Base-by-base conservation (phyloP, 768 basidiomycete genomes). In the Agaricus blazei region DNA sequence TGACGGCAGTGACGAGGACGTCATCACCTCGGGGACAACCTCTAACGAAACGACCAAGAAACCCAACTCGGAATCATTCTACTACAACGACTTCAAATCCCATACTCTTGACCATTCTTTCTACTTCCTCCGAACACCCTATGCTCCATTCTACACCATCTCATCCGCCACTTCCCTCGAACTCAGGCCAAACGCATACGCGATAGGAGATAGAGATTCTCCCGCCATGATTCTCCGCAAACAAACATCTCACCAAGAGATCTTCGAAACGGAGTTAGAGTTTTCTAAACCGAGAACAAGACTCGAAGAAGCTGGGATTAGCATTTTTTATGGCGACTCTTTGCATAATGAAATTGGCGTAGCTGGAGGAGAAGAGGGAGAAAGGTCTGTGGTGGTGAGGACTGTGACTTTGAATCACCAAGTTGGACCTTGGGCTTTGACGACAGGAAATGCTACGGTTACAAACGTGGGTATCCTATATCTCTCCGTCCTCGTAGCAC, bases 111-210 rank as follows among this genome's bases (percentile, higher is more conserved):
- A 72, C 49, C 26, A 60, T 9, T 60, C 64, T 8, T 74, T 72
- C 63, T 75, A 74, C 60, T 68, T 67, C 52, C 62, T 74, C 45
- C 68, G 74, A 9, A 75, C 68, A 9, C 73, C 72, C 9, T 75
- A 73, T 58, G 72, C 72, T 52, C 48, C 63, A 4, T 75, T 75
- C 60, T 53, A 72, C 54, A 68, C 68, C 5, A 59, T 73, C 46
- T 63, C 11, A 34, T 11, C 62, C 9, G 63, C 57, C 2, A 65
- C 68, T 1, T 66, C 60, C 38, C 69, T 75, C 41, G 65, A 71
- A 8, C 26, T 75, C 14, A 54, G 56, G 19, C 70, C 63, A 27
- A 74, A 72, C 58, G 55, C 71, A 9, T 74, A 72, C 51, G 70
- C 71, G 9, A 66, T 68, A 1, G 72, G 73, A 1, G 73, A 75